phyloP scores from a whole-genome alignment of 192 early-diverging fungal genomes.

The Entomortierella chlamydospora region DNA sequence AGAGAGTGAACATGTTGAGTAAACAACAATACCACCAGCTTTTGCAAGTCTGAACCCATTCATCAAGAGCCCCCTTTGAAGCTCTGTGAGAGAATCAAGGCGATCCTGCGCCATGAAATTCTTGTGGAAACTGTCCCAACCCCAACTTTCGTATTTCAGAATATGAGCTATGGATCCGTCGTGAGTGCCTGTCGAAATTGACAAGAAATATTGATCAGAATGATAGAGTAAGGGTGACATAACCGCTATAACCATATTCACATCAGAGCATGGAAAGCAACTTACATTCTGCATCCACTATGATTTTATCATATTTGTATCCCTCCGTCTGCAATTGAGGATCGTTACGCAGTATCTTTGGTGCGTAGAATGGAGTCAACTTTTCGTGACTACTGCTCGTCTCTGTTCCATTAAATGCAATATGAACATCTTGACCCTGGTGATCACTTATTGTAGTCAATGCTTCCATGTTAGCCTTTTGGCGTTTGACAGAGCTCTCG shows the following conservation, averaged over 20 bases:
- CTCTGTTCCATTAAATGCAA: slow-evolving; percentile 18
- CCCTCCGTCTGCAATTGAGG: slow-evolving; percentile 77
- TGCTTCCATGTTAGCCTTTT: slow-evolving; percentile 7
- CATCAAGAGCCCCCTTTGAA: slow-evolving; percentile 77
- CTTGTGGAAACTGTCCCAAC: slow-evolving; percentile 85
- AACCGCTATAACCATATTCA: no score
- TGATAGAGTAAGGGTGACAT: no score
- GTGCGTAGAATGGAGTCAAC: slow-evolving; percentile 79
- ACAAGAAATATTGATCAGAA: neutral
- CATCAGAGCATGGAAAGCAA: neutral
- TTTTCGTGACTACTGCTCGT: slow-evolving; percentile 5
- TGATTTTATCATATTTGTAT: slow-evolving; percentile 73
- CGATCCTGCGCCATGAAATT: slow-evolving; percentile 76
- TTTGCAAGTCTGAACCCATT: slow-evolving; percentile 84
- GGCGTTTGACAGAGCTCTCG: slow-evolving; percentile 28
- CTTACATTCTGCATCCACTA: slow-evolving; percentile 73
- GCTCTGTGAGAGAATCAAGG: slow-evolving; percentile 64
- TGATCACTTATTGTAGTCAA: neutral
- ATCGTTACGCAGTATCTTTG: slow-evolving; percentile 72
- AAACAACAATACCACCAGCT: slow-evolving; percentile 84
- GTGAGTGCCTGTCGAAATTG: slow-evolving; percentile 72
- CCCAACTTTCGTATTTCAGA: slow-evolving; percentile 79
- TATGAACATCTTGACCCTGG: neutral
- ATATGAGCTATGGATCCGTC: slow-evolving; percentile 90
- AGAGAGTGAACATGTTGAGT: slow-evolving; percentile 87